Conservation (phyloP, 176 grass and related monocot genomes). For the Poa pratensis region DNA sequence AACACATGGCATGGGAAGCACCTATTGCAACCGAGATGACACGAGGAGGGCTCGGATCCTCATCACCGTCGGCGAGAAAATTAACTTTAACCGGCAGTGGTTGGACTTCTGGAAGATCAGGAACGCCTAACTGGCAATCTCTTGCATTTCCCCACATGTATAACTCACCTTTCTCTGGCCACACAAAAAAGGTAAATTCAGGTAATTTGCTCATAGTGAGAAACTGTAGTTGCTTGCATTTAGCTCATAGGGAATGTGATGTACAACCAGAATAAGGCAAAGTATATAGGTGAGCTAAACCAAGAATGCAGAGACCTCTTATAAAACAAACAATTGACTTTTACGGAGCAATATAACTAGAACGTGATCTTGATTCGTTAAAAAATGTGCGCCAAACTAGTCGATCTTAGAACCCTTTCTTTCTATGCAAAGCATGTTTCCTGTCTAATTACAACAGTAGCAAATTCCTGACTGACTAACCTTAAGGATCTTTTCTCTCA, state of each 20-base stretch:
- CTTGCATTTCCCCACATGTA: slow-evolving; percentile 99
- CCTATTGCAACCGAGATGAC: slow-evolving; percentile 82
- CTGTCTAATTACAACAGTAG: background rate
- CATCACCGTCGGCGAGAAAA: slow-evolving; percentile 72
- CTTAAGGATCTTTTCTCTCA: background rate
- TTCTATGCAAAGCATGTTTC: background rate
- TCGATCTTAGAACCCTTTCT: background rate
- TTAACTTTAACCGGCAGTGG: slow-evolving; percentile 78
- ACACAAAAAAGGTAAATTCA: slow-evolving; percentile 37
- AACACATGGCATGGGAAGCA: slow-evolving; percentile 90
- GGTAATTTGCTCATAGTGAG: slow-evolving; percentile 8
- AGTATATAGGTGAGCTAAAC: slow-evolving; percentile 18
- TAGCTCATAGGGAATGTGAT: background rate
- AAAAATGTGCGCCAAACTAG: background rate
- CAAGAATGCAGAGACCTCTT: background rate
- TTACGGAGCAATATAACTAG: background rate
- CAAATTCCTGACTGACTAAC: background rate
- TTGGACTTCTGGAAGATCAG: slow-evolving; percentile 71
- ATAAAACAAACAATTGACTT: background rate
- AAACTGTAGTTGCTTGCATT: slow-evolving; percentile 14
- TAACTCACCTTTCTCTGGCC: slow-evolving; percentile 69
- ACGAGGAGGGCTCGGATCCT: slow-evolving; percentile 49
- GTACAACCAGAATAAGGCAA: slow-evolving; percentile 14
- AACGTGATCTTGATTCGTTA: too few species aligned
- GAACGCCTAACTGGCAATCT: slow-evolving; percentile 88